Evolutionary conservation across 129 eudicot species (phyloP), one percentile per base, ranked within the genome.

Genomic region (Arctium lappa): DNA sequence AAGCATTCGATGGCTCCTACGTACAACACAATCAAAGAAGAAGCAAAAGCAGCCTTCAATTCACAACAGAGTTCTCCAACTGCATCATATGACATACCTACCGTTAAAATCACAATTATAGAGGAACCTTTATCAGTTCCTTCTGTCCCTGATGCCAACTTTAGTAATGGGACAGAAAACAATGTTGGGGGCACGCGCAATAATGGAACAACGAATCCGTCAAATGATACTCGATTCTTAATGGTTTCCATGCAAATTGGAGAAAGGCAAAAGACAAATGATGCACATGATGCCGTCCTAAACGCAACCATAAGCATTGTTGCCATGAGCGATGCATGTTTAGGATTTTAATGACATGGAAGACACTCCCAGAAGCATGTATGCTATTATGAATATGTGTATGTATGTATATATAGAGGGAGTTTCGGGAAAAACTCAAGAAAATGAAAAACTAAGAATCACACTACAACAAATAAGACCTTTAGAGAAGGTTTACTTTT

Each of bases 1-100:
- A 95, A 86, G 76, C 31, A 75, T 65, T 77, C 80, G 16, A 86
- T n/a, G 66, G 84, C 6, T 29, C 44, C 88, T 32, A 78, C n/a
- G n/a, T n/a, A n/a, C 69, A 2, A 29, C 89, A 70, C 90, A 85
- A 70, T 46, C 89, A 18, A 95, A 91, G 88, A 95, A 85, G 81
- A 89, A 85, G 42, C 87, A 88, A 73, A 62, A 72, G 30, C 48
- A 65, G 5, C 76, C n/a, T 39, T 46, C 27, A 22, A 22, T 22
- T 22, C 50, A 29, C 70, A 72, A 71, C 78, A 86, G 40, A 72
- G 42, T 42, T 88, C 89, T 36, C 87, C 89, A 71, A 82, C 87
- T 18, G 86, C 90, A 63, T 73, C 85, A 4, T 83, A 86, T 18
- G 81, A 53, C 16, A 79, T 81, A 44, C 95, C 86, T 29, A 56